Evolutionary conservation across 306 rosid genomes (phyloP).

Genomic region (Rosa lucieae): DNA sequence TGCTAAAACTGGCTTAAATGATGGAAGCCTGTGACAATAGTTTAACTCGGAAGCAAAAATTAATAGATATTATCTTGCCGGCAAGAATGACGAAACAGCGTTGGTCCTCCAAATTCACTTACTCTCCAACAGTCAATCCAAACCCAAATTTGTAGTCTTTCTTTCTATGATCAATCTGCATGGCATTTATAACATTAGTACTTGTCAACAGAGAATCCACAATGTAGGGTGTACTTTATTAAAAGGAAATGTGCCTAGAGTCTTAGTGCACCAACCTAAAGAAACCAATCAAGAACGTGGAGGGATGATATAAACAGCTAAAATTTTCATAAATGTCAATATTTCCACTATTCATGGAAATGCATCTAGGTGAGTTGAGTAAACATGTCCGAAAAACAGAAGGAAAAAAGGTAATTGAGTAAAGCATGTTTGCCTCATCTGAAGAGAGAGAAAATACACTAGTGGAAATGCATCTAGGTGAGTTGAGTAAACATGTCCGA

Average conservation of each 20-base stretch:
- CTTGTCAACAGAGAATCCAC: neutral
- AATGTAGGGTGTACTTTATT: too few species aligned
- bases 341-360: neutral
- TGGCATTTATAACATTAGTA: neutral
- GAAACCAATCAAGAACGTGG: neutral
- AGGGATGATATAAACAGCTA: neutral
- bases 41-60: constrained; percentile 15
- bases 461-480: neutral
- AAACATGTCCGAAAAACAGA: too few species aligned
- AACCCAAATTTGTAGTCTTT: constrained; percentile 98
- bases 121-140: constrained; percentile 96
- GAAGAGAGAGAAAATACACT: neutral
- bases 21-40: constrained; percentile 8
- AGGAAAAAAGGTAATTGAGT: too few species aligned
- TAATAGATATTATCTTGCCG: constrained; percentile 11
- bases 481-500: neutral
- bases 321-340: neutral
- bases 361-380: neutral
- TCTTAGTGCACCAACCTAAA: neutral
- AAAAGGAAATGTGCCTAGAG: neutral
- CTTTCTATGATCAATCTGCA: constrained; percentile 92
- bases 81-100: constrained; percentile 21
- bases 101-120: constrained; percentile 26
- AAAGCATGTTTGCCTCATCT: neutral
- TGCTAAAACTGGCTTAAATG: constrained; percentile 2